Evolutionary conservation across 2,329 filamentous ascomycete species (phyloP).

Genomic region (Apiospora arundinis): DNA sequence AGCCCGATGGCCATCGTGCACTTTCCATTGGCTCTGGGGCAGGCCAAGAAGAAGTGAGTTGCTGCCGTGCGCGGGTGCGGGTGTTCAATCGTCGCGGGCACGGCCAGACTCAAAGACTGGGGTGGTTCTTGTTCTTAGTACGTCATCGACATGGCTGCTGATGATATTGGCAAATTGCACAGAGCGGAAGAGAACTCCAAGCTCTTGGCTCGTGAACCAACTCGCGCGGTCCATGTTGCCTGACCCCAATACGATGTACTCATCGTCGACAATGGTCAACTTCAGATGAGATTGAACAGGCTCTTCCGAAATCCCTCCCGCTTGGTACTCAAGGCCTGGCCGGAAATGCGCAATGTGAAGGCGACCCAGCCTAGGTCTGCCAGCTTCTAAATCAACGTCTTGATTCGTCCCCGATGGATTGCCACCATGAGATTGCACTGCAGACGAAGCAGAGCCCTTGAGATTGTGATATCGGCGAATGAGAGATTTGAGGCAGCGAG

Average conservation of each 20-base stretch:
- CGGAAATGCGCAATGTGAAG: slow-evolving; percentile 67
- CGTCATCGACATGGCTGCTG: slow-evolving; percentile 38
- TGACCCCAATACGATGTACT: slow-evolving; percentile 74
- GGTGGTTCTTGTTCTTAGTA: slow-evolving; percentile 43
- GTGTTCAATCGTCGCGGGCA: background rate
- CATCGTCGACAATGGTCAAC: slow-evolving; percentile 73
- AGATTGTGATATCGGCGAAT: slow-evolving; percentile 58
- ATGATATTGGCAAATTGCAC: slow-evolving; percentile 40
- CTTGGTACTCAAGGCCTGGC: slow-evolving; percentile 32
- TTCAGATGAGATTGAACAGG: slow-evolving; percentile 81
- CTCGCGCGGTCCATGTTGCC: slow-evolving; percentile 86
- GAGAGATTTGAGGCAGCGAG: slow-evolving; percentile 66
- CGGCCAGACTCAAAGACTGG: slow-evolving; percentile 34
- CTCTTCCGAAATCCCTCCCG: slow-evolving; percentile 48
- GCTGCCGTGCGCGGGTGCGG: background rate
- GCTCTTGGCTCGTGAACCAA: slow-evolving; percentile 86
- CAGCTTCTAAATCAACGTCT: slow-evolving; percentile 50
- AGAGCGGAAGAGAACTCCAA: slow-evolving; percentile 67
- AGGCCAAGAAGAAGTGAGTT: background rate
- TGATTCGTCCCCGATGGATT: slow-evolving; percentile 28
- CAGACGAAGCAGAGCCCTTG: background rate
- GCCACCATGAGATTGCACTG: slow-evolving; percentile 29
- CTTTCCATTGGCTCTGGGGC: background rate
- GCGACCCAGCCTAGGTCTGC: slow-evolving; percentile 49
- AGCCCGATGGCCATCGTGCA: background rate